A percentile compares a stretch with the other conserved stretches of the same genome.
Evolutionary conservation across 2,329 filamentous ascomycete genomes (phyloP).

Genomic region (Xylaria hypoxylon): DNA sequence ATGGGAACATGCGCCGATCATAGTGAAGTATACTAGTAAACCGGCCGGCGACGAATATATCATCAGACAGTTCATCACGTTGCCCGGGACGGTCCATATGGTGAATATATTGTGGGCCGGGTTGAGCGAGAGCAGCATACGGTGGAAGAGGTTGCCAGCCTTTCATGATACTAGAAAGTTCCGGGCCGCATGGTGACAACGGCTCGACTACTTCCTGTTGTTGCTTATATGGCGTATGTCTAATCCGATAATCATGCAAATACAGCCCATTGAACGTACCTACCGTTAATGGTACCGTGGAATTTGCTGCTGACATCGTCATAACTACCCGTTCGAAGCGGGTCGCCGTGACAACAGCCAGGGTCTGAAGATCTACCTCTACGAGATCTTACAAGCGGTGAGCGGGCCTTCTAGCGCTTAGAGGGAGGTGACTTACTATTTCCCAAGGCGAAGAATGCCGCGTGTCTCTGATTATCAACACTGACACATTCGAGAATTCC

Average conservation of each 20-base stretch:
- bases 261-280: constrained; percentile 86
- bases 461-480: constrained; percentile 74
- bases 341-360: constrained; percentile 75
- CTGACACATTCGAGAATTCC: constrained; percentile 84
- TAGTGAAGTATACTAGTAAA: constrained; percentile 92
- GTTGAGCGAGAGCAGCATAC: constrained; percentile 81
- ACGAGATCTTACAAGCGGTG: constrained; percentile 66
- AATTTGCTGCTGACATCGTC: constrained; percentile 77
- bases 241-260: constrained; percentile 78
- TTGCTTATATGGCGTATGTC: constrained; percentile 50
- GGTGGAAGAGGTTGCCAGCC: constrained; percentile 64
- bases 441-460: constrained; percentile 84
- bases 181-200: constrained; percentile 45
- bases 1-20: constrained; percentile 86
- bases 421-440: constrained; percentile 63
- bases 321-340: constrained; percentile 86
- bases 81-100: constrained; percentile 73
- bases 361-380: constrained; percentile 82
- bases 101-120: constrained; percentile 84
- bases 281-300: constrained; percentile 79
- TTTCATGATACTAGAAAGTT: constrained; percentile 57
- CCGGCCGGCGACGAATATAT: constrained; percentile 89
- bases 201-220: constrained; percentile 54
- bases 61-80: constrained; percentile 70
- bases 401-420: constrained; percentile 25